Percentiles rank a stretch among this genome's conserved stretches.
phyloP scores from a whole-genome alignment of 805 yeast genomes.

The Aciculoconidium aculeatum region DNA sequence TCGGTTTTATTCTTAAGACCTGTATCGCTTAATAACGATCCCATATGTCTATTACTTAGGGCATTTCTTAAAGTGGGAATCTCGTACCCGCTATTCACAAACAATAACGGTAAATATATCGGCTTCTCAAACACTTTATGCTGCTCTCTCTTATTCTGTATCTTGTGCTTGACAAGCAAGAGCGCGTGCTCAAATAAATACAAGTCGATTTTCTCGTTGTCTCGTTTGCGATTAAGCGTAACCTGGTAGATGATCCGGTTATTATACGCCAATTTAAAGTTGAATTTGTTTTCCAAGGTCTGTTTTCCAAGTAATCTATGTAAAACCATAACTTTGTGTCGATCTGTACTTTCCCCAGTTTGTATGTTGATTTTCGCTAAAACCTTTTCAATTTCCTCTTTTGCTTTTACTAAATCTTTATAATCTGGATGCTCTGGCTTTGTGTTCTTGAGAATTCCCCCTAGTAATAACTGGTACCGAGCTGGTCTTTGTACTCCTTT shows the following conservation, averaged over 20 bases:
- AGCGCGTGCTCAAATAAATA: slow-evolving; percentile 86
- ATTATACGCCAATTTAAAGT: slow-evolving; percentile 77
- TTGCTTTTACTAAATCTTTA: slow-evolving; percentile 62
- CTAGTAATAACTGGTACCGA: slow-evolving; percentile 79
- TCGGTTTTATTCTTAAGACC: slow-evolving; percentile 24
- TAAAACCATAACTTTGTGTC: slow-evolving; percentile 81
- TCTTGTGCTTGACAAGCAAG: slow-evolving; percentile 77
- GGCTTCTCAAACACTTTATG: slow-evolving; percentile 89
- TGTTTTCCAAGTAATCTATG: slow-evolving; percentile 54
- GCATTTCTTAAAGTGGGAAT: slow-evolving; percentile 53
- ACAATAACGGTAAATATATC: slow-evolving; percentile 71
- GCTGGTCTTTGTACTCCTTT: slow-evolving; percentile 97
- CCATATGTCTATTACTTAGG: slow-evolving; percentile 27
- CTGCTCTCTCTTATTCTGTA: slow-evolving; percentile 85
- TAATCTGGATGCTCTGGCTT: slow-evolving; percentile 70
- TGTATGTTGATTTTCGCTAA: slow-evolving; percentile 77
- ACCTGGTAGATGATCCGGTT: slow-evolving; percentile 79
- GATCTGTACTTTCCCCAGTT: slow-evolving; percentile 89
- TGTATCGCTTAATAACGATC: slow-evolving; percentile 33
- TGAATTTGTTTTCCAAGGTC: slow-evolving; percentile 78
- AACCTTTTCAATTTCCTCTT: slow-evolving; percentile 67
- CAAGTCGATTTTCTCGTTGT: slow-evolving; percentile 76
- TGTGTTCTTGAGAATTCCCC: slow-evolving; percentile 79
- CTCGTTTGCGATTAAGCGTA: slow-evolving; percentile 60
- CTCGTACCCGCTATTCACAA: slow-evolving; percentile 73